Base-by-base conservation (phyloP, 306 rosid species). In the Herpetospermum pedunculosum region DNA sequence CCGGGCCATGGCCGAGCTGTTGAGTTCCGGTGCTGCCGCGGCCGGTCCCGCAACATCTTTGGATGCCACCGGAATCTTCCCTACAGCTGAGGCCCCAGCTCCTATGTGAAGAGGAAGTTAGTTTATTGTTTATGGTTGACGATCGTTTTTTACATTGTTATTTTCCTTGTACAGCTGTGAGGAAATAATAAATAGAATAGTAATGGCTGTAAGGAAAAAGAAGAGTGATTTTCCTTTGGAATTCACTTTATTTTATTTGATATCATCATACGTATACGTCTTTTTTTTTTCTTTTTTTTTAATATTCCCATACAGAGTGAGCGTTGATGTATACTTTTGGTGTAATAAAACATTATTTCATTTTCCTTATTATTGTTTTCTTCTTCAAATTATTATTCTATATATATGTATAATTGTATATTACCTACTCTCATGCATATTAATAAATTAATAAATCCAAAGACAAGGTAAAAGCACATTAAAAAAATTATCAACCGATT, bases 11-110 rank as follows among this genome's bases (percentile, higher is more conserved):
- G 28, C 78, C 0, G 84, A 80, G 84, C 85, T 89, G 32, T 46
- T 83, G 87, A 88, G 92, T 77, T 88, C 94, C 0, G 92, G 96
- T 26, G 88, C 78, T 2, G 88, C 94, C 68, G 73, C 84, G 2
- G n/a, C n/a, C n/a, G 87, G 84, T 16, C 97, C 96, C 1, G n/a
- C 44, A 30, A 69, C 83, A 13, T 69, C 55, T 3, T 54, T 5
- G 3, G 8, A 2, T 0, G 3, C 14, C 53, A 26, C 23, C 2
- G 73, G 40, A 26, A 0, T 69, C 23, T 69, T 69, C 55, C 73
- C 73, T 0, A 0, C 73, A 7, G 74, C 81, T 29, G 76, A 71
- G 3, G 78, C 79, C 47, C 73, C 84, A 19, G 64, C 76, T 34
- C 76, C 76, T 1, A 19, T 72, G 74, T 70, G 53, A 70, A 44